phyloP scores from a whole-genome alignment of 805 yeast genomes.

The Metschnikowia noctiluminum region DNA sequence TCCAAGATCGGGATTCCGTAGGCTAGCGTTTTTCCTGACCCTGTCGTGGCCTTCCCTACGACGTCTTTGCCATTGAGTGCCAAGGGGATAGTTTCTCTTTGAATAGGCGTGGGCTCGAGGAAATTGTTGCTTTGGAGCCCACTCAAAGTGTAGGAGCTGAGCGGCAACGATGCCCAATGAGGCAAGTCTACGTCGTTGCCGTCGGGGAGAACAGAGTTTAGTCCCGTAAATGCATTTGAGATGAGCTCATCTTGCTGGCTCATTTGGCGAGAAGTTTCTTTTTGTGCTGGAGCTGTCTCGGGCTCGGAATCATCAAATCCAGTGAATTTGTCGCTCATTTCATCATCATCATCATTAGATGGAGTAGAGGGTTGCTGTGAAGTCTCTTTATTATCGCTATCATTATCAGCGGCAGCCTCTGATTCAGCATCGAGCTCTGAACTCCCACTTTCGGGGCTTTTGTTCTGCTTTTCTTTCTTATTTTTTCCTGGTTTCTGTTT shows the following conservation, averaged over 20 bases:
- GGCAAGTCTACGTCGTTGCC: slow-evolving; percentile 49
- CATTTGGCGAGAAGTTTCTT: not conserved
- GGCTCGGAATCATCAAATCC: slow-evolving; percentile 22
- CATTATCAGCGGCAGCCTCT: slow-evolving; percentile 3
- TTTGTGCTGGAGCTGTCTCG: not conserved
- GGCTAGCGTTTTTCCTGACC: slow-evolving; percentile 96
- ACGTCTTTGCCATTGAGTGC: slow-evolving; percentile 75
- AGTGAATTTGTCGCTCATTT: slow-evolving; percentile 24
- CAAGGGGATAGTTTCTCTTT: slow-evolving; percentile 67
- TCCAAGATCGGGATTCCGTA: slow-evolving; percentile 92
- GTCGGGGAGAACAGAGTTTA: slow-evolving; percentile 25
- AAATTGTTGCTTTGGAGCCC: slow-evolving; percentile 63
- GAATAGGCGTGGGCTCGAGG: slow-evolving; percentile 78
- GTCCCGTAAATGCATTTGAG: slow-evolving; percentile 29
- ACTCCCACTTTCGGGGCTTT: not conserved
- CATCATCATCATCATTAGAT: slow-evolving; percentile 11
- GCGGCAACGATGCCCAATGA: slow-evolving; percentile 49
- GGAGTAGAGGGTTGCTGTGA: slow-evolving; percentile 1
- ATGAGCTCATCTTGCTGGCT: slow-evolving; percentile 18
- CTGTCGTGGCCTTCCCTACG: slow-evolving; percentile 95
- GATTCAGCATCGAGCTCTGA: too few species aligned
- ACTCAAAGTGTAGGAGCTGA: slow-evolving; percentile 56
- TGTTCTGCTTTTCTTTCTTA: not conserved
- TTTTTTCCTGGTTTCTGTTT: slow-evolving; percentile 19
- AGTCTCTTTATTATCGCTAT: slow-evolving; percentile 17